Evolutionary conservation across 257 asterid genomes (phyloP), one percentile per base, ranked within the genome.

Genomic region (Orobanche coerulescens): DNA sequence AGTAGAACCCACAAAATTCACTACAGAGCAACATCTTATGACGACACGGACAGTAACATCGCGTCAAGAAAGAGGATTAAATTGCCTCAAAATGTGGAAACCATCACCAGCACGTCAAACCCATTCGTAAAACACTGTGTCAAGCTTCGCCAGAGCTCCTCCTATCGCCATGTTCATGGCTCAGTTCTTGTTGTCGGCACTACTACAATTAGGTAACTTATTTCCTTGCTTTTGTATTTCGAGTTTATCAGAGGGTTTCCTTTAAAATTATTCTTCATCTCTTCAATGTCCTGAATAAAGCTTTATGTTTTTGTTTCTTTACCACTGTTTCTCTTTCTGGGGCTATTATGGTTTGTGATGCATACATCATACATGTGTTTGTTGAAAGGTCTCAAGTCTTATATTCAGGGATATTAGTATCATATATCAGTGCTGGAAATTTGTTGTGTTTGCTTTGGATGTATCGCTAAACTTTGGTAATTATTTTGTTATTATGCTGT

Each of bases 61-160:
- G 74, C 64, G 23, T 53, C 84, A 7, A 69, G 53, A 62, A 79
- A 68, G 69, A 43, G 62, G 19, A 55, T 71, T 13, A 20, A 70
- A 61, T 75, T 82, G 50, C 86, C 94, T n/a, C 62, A 67, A 39
- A 75, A 75, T 52, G 93, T 78, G 73, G 65, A 77, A 23, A 58
- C 69, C 68, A 89, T 93, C 49, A 79, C 92, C 4, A 93, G 98
- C 85, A 79, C 95, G 15, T 75, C 97, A 20, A 93, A 93, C 81
- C 86, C 86, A 55, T 89, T 88, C 69, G 88, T 93, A 5, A 93
- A 93, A 61, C 98, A 89, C 76, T 93, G 98, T 33, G 75, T 88
- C 47, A 93, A 88, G 82, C 89, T 93, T 64, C 95, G 95, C 1
- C 85, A 74, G 36, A 86, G 82, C 75, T 83, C 95, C 61, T 77